Percentiles rank a stretch among this genome's conserved stretches.
Evolutionary conservation across 176 grass and related monocot genomes (phyloP).

Genomic region (Dactylis glomerata): DNA sequence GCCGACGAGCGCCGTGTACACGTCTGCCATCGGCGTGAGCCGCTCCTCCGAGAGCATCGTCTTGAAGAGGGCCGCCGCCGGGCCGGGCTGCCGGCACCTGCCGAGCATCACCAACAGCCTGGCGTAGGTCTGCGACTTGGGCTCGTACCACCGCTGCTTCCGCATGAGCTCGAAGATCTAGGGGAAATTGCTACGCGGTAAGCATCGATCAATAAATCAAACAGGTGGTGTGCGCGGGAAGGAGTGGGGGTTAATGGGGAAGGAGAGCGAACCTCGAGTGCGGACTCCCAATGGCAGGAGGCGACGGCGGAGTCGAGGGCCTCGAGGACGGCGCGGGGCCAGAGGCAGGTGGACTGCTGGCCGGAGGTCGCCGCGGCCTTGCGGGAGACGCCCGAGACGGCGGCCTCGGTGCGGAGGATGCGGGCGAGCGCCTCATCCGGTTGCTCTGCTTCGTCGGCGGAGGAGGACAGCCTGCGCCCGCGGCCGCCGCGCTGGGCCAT

Average conservation of each 20-base stretch:
- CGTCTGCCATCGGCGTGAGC: constrained; percentile 54
- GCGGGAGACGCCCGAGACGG: constrained; percentile 53
- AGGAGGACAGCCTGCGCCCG: not conserved
- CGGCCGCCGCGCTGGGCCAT: constrained; percentile 9
- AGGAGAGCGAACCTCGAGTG: constrained; percentile 53
- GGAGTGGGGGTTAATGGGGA: not conserved
- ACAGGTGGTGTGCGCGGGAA: not conserved
- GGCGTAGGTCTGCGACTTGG: constrained; percentile 78
- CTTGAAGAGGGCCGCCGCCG: constrained; percentile 57
- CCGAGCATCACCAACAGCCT: constrained; percentile 76
- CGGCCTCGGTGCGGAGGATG: constrained; percentile 73
- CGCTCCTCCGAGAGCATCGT: constrained; percentile 68
- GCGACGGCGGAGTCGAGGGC: constrained; percentile 65
- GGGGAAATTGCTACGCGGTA: not conserved
- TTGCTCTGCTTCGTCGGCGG: not conserved
- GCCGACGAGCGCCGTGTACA: constrained; percentile 74
- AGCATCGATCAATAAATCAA: not conserved
- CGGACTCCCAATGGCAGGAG: constrained; percentile 55
- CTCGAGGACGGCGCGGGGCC: constrained; percentile 76
- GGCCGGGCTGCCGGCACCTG: constrained; percentile 64
- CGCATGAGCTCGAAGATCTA: constrained; percentile 84
- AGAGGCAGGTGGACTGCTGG: constrained; percentile 52
- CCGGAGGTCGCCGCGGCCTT: constrained; percentile 40
- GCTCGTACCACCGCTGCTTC: constrained; percentile 83
- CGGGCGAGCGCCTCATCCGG: constrained; percentile 45